Conservation (phyloP, 345 rosid species). For the Salix viminalis region DNA sequence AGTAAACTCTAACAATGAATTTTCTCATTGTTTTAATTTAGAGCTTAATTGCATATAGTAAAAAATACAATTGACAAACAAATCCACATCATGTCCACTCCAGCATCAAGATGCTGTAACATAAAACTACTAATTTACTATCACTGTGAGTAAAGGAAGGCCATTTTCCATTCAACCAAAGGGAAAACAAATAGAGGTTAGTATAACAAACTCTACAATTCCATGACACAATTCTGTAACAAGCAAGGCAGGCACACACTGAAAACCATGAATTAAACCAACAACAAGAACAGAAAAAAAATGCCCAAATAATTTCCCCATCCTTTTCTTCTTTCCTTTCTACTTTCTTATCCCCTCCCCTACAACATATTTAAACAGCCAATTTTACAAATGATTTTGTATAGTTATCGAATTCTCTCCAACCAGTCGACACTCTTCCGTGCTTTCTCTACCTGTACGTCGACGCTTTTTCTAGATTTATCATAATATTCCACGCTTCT, state of each 20-base stretch:
- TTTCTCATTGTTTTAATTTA: too few relatives aligned
- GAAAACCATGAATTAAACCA: background rate
- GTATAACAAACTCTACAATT: slow-evolving; percentile 2
- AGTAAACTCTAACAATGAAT: too few relatives aligned
- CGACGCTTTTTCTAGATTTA: slow-evolving; percentile 68
- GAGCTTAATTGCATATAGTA: too few relatives aligned
- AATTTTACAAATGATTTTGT: slow-evolving; percentile 11
- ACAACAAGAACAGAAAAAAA: background rate
- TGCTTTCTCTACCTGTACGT: slow-evolving; percentile 62
- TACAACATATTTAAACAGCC: slow-evolving; percentile 10
- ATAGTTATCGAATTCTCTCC: slow-evolving; percentile 14
- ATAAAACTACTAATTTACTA: too few relatives aligned
- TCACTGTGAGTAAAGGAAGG: too few relatives aligned
- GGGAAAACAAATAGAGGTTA: slow-evolving; percentile 2
- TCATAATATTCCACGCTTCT: slow-evolving; percentile 88
- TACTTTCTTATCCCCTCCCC: background rate
- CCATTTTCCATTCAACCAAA: background rate
- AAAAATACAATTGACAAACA: too few relatives aligned
- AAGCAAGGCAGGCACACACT: slow-evolving; percentile 13
- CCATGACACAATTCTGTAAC: slow-evolving; percentile 6
- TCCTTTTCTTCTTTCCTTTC: background rate
- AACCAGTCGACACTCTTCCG: slow-evolving; percentile 73
- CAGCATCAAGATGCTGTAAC: too few relatives aligned
- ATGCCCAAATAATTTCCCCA: slow-evolving; percentile 5
- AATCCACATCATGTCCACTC: too few relatives aligned